Evolutionary conservation across 2,329 filamentous ascomycete species (phyloP).

Genomic region (Sporothrix curviconia): DNA sequence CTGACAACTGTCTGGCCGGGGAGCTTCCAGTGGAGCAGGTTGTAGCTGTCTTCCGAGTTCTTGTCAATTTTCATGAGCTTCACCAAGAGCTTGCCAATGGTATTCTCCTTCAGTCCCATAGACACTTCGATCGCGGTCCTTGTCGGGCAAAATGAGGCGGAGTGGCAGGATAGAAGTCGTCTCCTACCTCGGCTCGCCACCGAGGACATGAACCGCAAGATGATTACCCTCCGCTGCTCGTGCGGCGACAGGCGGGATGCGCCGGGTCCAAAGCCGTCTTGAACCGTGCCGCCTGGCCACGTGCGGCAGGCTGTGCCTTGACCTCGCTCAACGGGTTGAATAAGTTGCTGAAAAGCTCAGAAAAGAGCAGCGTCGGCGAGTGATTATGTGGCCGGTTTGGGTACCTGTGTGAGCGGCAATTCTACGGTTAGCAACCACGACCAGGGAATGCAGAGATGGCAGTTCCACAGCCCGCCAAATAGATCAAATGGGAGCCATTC

Average conservation of each 20-base stretch:
- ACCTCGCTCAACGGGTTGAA: slow-evolving; percentile 78
- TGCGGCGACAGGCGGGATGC: slow-evolving; percentile 58
- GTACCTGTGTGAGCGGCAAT: slow-evolving; percentile 57
- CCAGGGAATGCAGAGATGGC: no score
- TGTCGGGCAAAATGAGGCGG: slow-evolving; percentile 84
- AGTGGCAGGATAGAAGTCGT: slow-evolving; percentile 92
- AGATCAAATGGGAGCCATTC: no score
- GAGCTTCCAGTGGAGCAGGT: slow-evolving; percentile 84
- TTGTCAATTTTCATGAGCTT: slow-evolving; percentile 88
- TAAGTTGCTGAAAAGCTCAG: slow-evolving; percentile 66
- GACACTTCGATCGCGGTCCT: slow-evolving; percentile 84
- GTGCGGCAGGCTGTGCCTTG: slow-evolving; percentile 64
- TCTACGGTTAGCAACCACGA: no score
- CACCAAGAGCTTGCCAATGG: slow-evolving; percentile 83
- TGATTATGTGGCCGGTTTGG: slow-evolving; percentile 78
- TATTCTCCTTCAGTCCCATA: slow-evolving; percentile 92
- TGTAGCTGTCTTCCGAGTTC: slow-evolving; percentile 81
- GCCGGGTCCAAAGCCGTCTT: slow-evolving; percentile 53
- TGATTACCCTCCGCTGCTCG: slow-evolving; percentile 72
- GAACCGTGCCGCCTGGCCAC: slow-evolving; percentile 43
- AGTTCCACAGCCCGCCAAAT: no score
- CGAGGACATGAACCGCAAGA: slow-evolving; percentile 77
- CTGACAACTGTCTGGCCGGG: slow-evolving; percentile 61
- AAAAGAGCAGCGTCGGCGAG: slow-evolving; percentile 72
- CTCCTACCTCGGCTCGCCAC: slow-evolving; percentile 83